Base-by-base conservation (phyloP, 139 green algal genomes). In the Medakamo hakoo region DNA sequence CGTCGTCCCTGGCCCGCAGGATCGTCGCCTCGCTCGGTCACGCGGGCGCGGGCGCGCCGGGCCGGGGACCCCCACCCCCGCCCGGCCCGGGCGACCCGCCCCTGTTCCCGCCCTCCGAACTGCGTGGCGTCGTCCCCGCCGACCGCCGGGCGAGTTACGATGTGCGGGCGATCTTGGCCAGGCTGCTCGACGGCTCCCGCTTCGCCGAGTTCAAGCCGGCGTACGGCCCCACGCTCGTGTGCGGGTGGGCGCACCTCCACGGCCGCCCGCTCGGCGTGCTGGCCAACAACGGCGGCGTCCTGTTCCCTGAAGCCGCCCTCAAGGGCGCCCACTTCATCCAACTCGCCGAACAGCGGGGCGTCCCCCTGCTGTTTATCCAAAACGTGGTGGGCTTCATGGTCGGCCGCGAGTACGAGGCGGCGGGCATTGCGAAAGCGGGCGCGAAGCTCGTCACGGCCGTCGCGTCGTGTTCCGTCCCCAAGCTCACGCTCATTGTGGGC, bases 381-480 rank as follows among this genome's bases (percentile, higher is more conserved):
- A 91, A 93, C 70, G 88, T 91, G 64, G 78, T 68, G 2, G 84
- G 84, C 48, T 94, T 94, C 77, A 93, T 91, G 86, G 86, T 94
- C 55, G 87, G 87, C 4, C 71, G 70, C 25, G 82, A 82, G 61
- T 86, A 88, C 26, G 90, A 97, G 76, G 84, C 86, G 26, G 83
- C 78, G 0, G 90, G 90, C 72, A 96, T 97, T 30, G 90, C 90
- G 26, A 97, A 97, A 73, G 83, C 92, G 32, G 90, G 90, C 1
- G 90, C 90, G 61, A 96, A 96, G 78, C 94, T 97, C 87, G 90
- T 97, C 1, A 87, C 80, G 70, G 90, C 90, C 24, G 90, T 97
- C 19, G 82, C 84, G 30, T 87, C 84, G 52, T 85, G 74, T 0
- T 31, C 81, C 52, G 84, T 95, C 31, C 89, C 89, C 14, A 95